Conservation (phyloP, 1,139 yeast genomes). For the Magnusiomyces suaveolens region DNA sequence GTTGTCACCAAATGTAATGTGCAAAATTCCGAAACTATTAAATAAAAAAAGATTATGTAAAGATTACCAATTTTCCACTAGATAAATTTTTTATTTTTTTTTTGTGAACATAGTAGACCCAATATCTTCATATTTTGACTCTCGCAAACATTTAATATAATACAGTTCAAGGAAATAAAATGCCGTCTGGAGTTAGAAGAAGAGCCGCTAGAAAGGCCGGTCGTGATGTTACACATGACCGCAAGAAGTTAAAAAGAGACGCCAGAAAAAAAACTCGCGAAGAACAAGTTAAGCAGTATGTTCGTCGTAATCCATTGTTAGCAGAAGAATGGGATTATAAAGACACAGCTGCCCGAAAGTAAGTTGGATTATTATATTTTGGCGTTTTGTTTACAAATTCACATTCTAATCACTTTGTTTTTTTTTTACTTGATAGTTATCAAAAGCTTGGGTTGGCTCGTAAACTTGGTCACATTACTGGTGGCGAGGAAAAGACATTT, state of each 20-base stretch:
- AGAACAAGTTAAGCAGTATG: slow-evolving; percentile 52
- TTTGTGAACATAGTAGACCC: neutral
- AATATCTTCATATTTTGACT: neutral
- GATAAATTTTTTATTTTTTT: neutral
- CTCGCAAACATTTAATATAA: no score
- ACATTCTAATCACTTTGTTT: neutral
- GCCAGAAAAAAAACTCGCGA: slow-evolving; percentile 62
- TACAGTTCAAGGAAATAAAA: no score
- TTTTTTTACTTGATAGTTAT: slow-evolving; percentile 19
- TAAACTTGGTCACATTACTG: slow-evolving; percentile 48
- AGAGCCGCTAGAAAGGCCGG: slow-evolving; percentile 69
- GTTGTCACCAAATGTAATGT: neutral
- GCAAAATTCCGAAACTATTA: no score
- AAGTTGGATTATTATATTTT: slow-evolving; percentile 18
- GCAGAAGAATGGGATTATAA: slow-evolving; percentile 85
- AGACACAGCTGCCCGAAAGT: slow-evolving; percentile 69
- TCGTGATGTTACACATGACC: slow-evolving; percentile 12
- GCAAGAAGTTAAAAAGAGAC: slow-evolving; percentile 43
- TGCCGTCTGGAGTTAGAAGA: slow-evolving; percentile 57
- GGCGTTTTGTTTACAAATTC: neutral
- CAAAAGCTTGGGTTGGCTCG: slow-evolving; percentile 65
- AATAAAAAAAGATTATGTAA: neutral
- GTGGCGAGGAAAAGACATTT: slow-evolving; percentile 35
- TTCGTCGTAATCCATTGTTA: slow-evolving; percentile 65
- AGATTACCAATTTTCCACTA: neutral